Conservation (phyloP, 2,329 filamentous ascomycete species). For the Diplodia sapinea region DNA sequence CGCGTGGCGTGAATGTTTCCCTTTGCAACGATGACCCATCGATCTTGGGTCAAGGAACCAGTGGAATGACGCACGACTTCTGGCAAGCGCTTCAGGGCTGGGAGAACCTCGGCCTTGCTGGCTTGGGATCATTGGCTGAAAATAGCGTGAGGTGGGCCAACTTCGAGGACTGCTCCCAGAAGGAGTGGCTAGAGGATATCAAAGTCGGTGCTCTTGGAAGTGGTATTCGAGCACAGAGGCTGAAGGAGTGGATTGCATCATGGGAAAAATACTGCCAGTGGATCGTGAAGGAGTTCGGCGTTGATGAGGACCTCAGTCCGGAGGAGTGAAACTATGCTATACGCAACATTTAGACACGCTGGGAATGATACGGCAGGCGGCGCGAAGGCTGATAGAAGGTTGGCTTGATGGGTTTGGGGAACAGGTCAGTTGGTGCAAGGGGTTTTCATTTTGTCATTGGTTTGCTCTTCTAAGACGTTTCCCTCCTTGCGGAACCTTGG, state of each 20-base stretch:
- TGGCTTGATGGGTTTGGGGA: slow-evolving; percentile 5
- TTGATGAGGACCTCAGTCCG: slow-evolving; percentile 55
- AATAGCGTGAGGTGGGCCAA: slow-evolving; percentile 91
- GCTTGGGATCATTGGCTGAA: slow-evolving; percentile 84
- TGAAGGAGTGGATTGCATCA: slow-evolving; percentile 78
- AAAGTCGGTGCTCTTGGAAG: slow-evolving; percentile 74
- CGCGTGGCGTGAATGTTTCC: slow-evolving; percentile 81
- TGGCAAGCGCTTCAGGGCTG: slow-evolving; percentile 92
- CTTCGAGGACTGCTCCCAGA: slow-evolving; percentile 77
- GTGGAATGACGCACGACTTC: slow-evolving; percentile 88
- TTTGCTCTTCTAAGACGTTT: background rate
- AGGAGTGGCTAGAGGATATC: slow-evolving; percentile 75
- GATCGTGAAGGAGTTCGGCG: slow-evolving; percentile 77
- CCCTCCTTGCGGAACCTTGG: slow-evolving; percentile 1
- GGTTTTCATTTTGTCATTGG: background rate
- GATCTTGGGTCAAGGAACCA: slow-evolving; percentile 81
- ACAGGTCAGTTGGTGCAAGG: slow-evolving; percentile 1
- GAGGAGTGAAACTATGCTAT: slow-evolving; percentile 40
- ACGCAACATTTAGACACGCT: slow-evolving; percentile 30
- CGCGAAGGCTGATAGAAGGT: background rate
- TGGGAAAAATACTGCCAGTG: slow-evolving; percentile 93
- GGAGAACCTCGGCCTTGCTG: slow-evolving; percentile 87
- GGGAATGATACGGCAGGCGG: background rate
- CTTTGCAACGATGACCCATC: slow-evolving; percentile 92
- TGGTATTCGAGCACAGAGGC: slow-evolving; percentile 71